Conservation (phyloP, 1,284 basidiomycete genomes). For the Trametes hirsuta region DNA sequence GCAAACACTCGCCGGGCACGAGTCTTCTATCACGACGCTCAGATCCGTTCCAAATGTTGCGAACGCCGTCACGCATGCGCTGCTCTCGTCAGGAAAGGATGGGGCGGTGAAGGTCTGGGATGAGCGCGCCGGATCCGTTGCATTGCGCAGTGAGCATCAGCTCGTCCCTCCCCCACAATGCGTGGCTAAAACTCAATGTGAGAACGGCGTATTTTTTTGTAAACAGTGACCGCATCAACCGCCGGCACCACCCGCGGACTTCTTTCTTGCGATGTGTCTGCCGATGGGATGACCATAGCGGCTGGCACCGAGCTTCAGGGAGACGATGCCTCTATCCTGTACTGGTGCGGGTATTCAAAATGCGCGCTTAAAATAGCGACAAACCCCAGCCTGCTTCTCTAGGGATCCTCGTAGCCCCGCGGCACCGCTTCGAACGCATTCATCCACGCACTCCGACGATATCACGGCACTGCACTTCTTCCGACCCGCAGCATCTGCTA, state of each 20-base stretch:
- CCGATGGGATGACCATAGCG: conserved; percentile 65
- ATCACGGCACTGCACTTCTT: conserved; percentile 68
- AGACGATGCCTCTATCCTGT: conserved; percentile 72
- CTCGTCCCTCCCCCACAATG: conserved; percentile 18
- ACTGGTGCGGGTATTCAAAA: conserved; percentile 53
- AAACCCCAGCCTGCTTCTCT: conserved; percentile 5
- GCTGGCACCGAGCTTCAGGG: conserved; percentile 72
- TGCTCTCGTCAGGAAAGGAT: conserved; percentile 67
- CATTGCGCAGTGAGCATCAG: conserved; percentile 59
- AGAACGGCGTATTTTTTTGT: conserved; percentile 20
- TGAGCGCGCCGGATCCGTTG: conserved; percentile 53
- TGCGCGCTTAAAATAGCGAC: neutral
- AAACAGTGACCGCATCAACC: conserved; percentile 46
- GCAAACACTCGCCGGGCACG: conserved; percentile 57
- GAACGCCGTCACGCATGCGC: conserved; percentile 35
- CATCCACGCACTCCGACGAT: conserved; percentile 79
- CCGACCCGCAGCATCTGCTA: conserved; percentile 25
- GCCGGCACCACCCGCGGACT: conserved; percentile 49
- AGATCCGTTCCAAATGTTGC: conserved; percentile 41
- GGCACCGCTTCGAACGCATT: conserved; percentile 53
- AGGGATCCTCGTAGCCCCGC: conserved; percentile 64
- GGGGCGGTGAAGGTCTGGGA: conserved; percentile 74
- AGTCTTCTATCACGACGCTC: conserved; percentile 54
- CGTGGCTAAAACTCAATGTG: conserved; percentile 50
- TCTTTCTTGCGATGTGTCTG: conserved; percentile 69